A percentile compares a stretch with the other conserved stretches of the same genome.
Conservation (phyloP, 177 flowering plant species). For the Tripterygium wilfordii region DNA sequence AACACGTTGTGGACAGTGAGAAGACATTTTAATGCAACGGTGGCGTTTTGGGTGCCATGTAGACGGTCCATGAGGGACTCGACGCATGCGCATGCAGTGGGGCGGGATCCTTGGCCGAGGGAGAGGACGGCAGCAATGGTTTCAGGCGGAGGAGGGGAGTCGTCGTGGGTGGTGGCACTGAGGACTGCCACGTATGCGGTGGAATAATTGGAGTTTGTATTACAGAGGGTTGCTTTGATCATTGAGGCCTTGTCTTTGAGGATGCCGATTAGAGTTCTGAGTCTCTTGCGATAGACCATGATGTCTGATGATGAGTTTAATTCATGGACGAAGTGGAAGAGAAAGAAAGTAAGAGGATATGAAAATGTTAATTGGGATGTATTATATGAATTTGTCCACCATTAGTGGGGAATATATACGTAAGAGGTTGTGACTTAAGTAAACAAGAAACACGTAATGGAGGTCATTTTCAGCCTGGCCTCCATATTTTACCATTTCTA, state of each 20-base stretch:
- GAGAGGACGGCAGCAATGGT: conserved; percentile 16
- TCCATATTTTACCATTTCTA: no score
- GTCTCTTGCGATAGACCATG: conserved; percentile 23
- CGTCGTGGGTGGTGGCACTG: conserved; percentile 26
- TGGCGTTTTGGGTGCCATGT: conserved; percentile 17
- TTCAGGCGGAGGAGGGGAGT: conserved; percentile 17
- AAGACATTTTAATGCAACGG: conserved; percentile 34
- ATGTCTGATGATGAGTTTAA: no score
- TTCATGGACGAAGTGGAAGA: no score
- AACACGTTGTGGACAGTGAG: conserved; percentile 12
- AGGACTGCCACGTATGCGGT: conserved; percentile 12
- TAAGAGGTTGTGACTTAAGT: no score
- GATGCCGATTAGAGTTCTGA: conserved; percentile 23
- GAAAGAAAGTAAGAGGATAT: not conserved
- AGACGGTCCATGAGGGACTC: conserved; percentile 27
- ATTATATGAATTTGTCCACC: no score
- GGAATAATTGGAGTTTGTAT: conserved; percentile 6
- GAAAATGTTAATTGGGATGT: not conserved
- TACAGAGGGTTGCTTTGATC: conserved; percentile 14
- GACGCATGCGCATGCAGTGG: conserved; percentile 13
- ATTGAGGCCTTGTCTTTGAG: conserved; percentile 59
- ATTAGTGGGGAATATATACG: no score
- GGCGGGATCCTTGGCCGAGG: conserved; percentile 13
- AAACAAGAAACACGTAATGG: no score
- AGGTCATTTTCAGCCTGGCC: no score